These are phyloP conservation scores for Crotalaria pallida DNA, from an alignment of 306 rosid species.

Conservation along the genomic window DNA sequence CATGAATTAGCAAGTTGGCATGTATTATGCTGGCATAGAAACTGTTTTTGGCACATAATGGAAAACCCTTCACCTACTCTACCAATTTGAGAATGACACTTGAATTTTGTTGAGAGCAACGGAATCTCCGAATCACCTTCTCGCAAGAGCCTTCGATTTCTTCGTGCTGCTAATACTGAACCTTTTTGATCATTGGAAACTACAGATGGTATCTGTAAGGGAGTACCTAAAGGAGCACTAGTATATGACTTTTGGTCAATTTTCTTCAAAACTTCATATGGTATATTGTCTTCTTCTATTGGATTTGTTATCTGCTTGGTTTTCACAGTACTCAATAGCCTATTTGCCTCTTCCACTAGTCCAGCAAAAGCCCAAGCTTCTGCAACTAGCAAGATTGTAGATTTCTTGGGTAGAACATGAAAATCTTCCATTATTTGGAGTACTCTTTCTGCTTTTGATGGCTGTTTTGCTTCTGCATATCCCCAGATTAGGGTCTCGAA, in stretches of 20 bases:
- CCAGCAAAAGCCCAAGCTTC: slow-evolving; percentile 65
- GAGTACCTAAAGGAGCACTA: slow-evolving; percentile 26
- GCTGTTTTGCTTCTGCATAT: slow-evolving; percentile 57
- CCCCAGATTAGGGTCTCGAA: slow-evolving; percentile 72
- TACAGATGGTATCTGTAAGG: slow-evolving; percentile 42
- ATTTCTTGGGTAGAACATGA: slow-evolving; percentile 45
- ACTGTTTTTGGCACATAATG: slow-evolving; percentile 44
- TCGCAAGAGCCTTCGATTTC: slow-evolving; percentile 34
- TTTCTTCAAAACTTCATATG: slow-evolving; percentile 24
- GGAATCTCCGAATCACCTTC: slow-evolving; percentile 43
- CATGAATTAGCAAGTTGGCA: slow-evolving; percentile 51
- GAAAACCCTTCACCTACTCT: slow-evolving; percentile 52
- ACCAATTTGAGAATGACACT: slow-evolving; percentile 37
- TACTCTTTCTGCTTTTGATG: slow-evolving; percentile 65
- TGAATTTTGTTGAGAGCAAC: slow-evolving; percentile 31
- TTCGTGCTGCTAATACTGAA: slow-evolving; percentile 36
- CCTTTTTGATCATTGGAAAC: slow-evolving; percentile 36
- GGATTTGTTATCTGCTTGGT: slow-evolving; percentile 19
- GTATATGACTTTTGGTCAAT: slow-evolving; percentile 35
- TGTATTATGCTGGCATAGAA: slow-evolving; percentile 45
- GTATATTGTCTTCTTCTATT: slow-evolving; percentile 22
- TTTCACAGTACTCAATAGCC: slow-evolving; percentile 27
- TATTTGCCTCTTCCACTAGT: slow-evolving; percentile 49
- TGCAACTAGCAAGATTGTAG: slow-evolving; percentile 48
- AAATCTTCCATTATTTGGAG: slow-evolving; percentile 56